Evolutionary conservation across 768 basidiomycete genomes (phyloP).

Genomic region (Favolaschia claudopus): DNA sequence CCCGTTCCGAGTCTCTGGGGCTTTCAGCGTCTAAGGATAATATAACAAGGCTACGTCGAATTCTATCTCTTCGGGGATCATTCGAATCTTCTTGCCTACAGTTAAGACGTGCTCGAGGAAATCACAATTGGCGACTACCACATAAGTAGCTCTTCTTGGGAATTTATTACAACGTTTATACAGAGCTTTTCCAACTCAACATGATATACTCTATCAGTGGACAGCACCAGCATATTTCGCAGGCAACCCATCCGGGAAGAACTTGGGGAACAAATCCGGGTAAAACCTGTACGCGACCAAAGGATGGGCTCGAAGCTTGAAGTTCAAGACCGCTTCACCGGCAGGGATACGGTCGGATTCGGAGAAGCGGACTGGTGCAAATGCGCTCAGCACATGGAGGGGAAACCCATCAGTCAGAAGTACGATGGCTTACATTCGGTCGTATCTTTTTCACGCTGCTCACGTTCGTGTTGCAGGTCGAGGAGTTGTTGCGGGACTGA

Average conservation of each 20-base stretch:
- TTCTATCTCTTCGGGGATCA: too few relatives aligned
- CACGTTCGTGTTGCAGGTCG: conserved; percentile 18
- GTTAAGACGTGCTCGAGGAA: too few relatives aligned
- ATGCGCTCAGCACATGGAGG: neutral
- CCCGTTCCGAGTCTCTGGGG: too few relatives aligned
- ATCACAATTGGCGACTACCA: too few relatives aligned
- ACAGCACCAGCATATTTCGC: conserved; percentile 10
- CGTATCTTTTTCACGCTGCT: conserved; percentile 19
- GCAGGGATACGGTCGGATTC: conserved; percentile 13
- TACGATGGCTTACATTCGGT: conserved; percentile 10
- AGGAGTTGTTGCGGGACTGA: conserved; percentile 19
- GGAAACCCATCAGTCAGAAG: neutral
- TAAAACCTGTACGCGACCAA: conserved; percentile 22
- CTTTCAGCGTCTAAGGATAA: too few relatives aligned
- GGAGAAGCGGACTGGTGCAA: neutral
- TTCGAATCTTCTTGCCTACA: too few relatives aligned
- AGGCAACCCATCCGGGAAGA: conserved; percentile 22
- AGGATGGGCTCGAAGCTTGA: conserved; percentile 23
- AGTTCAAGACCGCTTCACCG: conserved; percentile 19
- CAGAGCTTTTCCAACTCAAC: too few relatives aligned
- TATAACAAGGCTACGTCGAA: too few relatives aligned
- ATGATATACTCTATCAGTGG: neutral
- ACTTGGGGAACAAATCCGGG: conserved; percentile 21
- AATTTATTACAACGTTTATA: too few relatives aligned
- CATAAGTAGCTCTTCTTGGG: too few relatives aligned